Evolutionary conservation across 371 early-diverging fungal genomes (phyloP), one percentile per base, ranked within the genome.

Genomic region (Saksenaea vasiformis): DNA sequence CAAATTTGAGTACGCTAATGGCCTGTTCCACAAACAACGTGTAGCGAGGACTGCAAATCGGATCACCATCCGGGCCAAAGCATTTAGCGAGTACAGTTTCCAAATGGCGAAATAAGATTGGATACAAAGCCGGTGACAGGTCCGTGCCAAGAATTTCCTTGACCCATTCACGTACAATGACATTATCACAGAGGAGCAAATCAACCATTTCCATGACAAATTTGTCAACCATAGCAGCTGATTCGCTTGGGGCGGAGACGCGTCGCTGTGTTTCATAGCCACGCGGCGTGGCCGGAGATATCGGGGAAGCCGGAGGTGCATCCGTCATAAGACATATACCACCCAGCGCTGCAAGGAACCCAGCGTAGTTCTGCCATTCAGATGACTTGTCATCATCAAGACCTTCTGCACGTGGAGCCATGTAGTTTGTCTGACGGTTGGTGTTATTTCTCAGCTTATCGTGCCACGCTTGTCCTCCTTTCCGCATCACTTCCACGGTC

Each of bases 11-110:
- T 3, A 95, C 91, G 14, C 87, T 87, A 27, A 93, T 90, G 22
- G 89, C 89, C 68, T 92, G 92, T 61, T 94, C 95, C 17, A 94
- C 89, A 80, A 93, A 91, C 61, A 93, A 76, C 7, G 94, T 92
- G 71, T 91, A 90, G 31, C 87, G 85, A 41, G 92, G 92, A 2
- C 83, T 85, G 53, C 86, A 88, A 39, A 77, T 77, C 19, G 88
- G 88, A 54, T 90, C 90, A 22, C 82, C 88, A n/a, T 79, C 85
- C n/a, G 76, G 61, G 59, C 85, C 91, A 79, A 95, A 92, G 73
- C 95, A 93, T 47, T 88, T 84, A 3, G 83, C 79, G 22, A 93
- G 86, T 37, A 91, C 87, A 31, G 76, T 78, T 60, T 91, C 87
- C 61, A 91, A 69, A 61, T 91, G 89, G 14, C 83, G 82, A 60